Base-by-base conservation (phyloP, 1,284 basidiomycete genomes). In the Stygiomarasmius scandens region DNA sequence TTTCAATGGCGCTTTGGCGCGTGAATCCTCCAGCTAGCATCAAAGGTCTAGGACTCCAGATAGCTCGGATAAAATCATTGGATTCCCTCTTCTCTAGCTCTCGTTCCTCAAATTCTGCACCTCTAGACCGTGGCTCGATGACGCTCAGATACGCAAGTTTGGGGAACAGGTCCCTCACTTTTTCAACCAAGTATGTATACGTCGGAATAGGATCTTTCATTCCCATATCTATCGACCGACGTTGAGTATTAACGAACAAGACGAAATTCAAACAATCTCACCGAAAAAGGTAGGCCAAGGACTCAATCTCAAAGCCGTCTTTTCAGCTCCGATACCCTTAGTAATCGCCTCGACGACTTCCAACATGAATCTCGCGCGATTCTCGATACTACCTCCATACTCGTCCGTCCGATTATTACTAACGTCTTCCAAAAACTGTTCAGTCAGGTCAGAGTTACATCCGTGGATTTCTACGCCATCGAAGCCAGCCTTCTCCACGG, bases 61-160 rank as follows among this genome's bases (percentile, higher is more conserved):
- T 66, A 14, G 64, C 61, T 10, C 67, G 62, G 20, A 72, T 49
- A 47, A 67, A 67, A 45, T 70, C 60, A 54, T 71, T 72, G 0
- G 63, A 65, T 23, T 66, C 60, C 27, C 52, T 8, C 20, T 50
- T 29, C 19, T 50, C 41, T 25, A 52, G 25, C 4, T 45, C 23
- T 22, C 55, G 52, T n/a, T 53, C 34, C 1, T 14, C 29, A 4
- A 64, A 60, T 12, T 9, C 29, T 52, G 3, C 49, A 1, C 66
- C 70, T 25, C 55, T 54, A n/a, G 69, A 61, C 36, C 74, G 68
- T 0, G 75, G 69, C 64, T 83, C 80, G 49, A 78, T 69, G 25
- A 75, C 69, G 64, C 85, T 83, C 19, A 88, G 61, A 65, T 86
- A 89, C 0, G 83, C 83, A 8, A 88, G 69, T 12, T 58, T 36